Evolutionary conservation across 345 rosid species (phyloP), one percentile per base, ranked within the genome.

Genomic region (Eucalyptus camaldulensis): DNA sequence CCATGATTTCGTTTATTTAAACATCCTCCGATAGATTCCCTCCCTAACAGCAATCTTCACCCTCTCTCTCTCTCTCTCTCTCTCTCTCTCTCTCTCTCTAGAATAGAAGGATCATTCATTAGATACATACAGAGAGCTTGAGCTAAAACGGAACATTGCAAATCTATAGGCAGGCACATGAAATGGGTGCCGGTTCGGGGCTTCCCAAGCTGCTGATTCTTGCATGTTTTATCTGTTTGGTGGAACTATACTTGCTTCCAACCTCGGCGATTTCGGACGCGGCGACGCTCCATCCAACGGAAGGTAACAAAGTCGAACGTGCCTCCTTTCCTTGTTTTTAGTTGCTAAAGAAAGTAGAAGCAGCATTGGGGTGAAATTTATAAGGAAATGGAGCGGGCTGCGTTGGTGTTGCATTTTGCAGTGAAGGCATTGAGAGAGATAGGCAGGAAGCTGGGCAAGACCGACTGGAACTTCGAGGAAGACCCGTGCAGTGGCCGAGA

Each of bases 401-500:
- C 24, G 50, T 60, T 43, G 49, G 29, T 33, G 49, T n/a, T 65
- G 53, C 33, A 43, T 7, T 33, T 54, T 86, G 92, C 94, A 96
- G 99, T 95, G 95, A 91, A 91, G 80, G 95, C 95, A 86, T 45
- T 97, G 90, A 93, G 90, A 91, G 96, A 91, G 60, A 95, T 96
- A 90, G 97, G 92, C 88, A 91, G 87, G 91, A 95, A 92, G 88
- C 21, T 96, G 88, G 98, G 95, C 92, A 96, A 95, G 91, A 93
- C 88, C 86, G 97, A 95, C 86, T 97, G 98, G 98, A 90, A 94
- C 83, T 95, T 95, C 85, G 88, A 90, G 29, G 90, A 92, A 87
- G 99, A 96, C 89, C 99, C 99, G 27, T 97, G 99, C 90, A 94
- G 96, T 89, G 94, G 96, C 33, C 88, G 92, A 89, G 96, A 95